Percentiles rank a stretch among this genome's conserved stretches.
These are phyloP conservation scores for Podospora fimiseda DNA, from an alignment of 495 filamentous ascomycete species.

Conservation along the genomic window DNA sequence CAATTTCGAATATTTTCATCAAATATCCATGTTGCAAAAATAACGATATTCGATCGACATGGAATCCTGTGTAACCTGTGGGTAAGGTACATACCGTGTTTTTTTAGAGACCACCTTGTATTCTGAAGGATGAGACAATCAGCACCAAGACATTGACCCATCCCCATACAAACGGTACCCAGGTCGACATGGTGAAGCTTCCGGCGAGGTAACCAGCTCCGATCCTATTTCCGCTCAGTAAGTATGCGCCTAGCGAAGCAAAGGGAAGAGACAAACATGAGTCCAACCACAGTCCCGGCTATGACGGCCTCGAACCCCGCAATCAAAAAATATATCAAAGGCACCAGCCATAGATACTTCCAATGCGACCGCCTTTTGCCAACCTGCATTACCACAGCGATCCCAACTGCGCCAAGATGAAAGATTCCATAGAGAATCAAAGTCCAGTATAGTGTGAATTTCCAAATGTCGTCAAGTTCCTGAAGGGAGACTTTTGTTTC, in stretches of 20 bases:
- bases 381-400: constrained; percentile 65
- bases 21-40: no score
- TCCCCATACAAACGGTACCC: constrained; percentile 95
- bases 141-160: constrained; percentile 83
- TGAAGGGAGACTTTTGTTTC: constrained; percentile 62
- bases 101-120: constrained; percentile 73
- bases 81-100: no score
- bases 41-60: no score
- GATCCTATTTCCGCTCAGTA: constrained; percentile 50
- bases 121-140: constrained; percentile 87
- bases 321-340: constrained; percentile 65
- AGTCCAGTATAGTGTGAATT: constrained; percentile 89
- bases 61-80: no score
- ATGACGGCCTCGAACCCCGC: constrained; percentile 76
- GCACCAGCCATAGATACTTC: constrained; percentile 71
- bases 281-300: constrained; percentile 81
- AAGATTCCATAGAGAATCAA: constrained; percentile 60
- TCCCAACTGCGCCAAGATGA: constrained; percentile 63
- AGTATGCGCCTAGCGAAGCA: neutral
- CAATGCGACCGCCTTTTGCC: constrained; percentile 52
- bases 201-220: constrained; percentile 83
- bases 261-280: constrained; percentile 58
- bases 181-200: constrained; percentile 90
- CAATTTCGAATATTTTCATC: neutral
- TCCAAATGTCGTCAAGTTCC: constrained; percentile 75